Evolutionary conservation across 768 basidiomycete species (phyloP).

Genomic region (Rhodocollybia butyracea): DNA sequence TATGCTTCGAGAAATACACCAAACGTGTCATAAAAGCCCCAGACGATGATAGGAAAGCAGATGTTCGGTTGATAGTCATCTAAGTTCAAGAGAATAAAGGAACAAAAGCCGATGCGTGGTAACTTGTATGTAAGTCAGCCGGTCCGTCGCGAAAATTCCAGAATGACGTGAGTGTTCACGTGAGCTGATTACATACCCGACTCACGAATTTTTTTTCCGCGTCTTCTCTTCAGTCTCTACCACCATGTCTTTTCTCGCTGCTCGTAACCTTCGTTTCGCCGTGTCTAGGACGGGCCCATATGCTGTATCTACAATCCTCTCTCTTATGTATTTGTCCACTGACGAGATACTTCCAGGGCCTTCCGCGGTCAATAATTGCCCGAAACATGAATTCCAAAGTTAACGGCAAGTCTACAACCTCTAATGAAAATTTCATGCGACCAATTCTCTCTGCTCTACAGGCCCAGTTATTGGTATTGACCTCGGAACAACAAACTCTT

Average conservation of each 20-base stretch:
- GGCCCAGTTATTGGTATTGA: conserved; percentile 96
- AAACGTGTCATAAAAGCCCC: too few relatives aligned
- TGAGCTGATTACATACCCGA: background rate
- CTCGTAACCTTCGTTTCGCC: conserved; percentile 60
- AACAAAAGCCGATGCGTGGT: too few relatives aligned
- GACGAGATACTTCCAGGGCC: conserved; percentile 38
- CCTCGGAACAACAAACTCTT: conserved; percentile 91
- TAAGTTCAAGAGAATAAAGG: too few relatives aligned
- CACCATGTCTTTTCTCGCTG: conserved; percentile 66
- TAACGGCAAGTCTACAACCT: conserved; percentile 51
- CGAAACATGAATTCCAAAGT: conserved; percentile 91
- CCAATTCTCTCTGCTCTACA: conserved; percentile 18
- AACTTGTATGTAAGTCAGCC: background rate
- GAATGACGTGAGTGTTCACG: background rate
- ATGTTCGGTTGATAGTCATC: too few relatives aligned
- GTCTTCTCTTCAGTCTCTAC: conserved; percentile 27
- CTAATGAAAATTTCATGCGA: conserved; percentile 3
- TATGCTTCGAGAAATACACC: too few relatives aligned
- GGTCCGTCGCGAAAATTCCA: background rate
- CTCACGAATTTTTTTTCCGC: background rate
- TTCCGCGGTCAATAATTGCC: conserved; percentile 72
- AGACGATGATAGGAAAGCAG: too few relatives aligned
- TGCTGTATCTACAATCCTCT: conserved; percentile 40
- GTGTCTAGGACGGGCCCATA: conserved; percentile 59
- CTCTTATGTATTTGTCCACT: background rate